A percentile compares a stretch with the other conserved stretches of the same genome.
Evolutionary conservation across 805 yeast species (phyloP).

Genomic region (Wickerhamiella dianesei): DNA sequence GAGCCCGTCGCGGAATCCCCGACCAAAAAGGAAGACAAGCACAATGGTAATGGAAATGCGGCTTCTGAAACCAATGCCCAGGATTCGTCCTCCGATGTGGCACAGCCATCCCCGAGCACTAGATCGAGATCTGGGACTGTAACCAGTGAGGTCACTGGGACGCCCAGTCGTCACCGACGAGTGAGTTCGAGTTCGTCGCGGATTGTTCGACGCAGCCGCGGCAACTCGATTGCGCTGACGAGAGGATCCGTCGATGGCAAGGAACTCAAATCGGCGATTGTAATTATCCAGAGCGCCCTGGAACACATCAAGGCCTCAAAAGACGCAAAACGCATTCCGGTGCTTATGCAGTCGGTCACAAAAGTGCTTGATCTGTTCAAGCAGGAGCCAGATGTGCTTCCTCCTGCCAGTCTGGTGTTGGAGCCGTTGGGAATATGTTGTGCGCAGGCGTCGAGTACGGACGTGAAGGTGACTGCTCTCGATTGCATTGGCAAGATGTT

Average conservation of each 20-base stretch:
- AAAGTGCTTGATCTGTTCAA: slow-evolving; percentile 23
- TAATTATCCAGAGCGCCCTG: slow-evolving; percentile 44
- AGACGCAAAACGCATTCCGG: slow-evolving; percentile 41
- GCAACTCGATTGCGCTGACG: slow-evolving; percentile 12
- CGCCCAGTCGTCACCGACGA: not conserved
- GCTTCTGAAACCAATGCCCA: not conserved
- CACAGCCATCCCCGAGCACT: not conserved
- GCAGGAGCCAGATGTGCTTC: slow-evolving; percentile 21
- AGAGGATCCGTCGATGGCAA: slow-evolving; percentile 15
- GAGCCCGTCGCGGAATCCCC: not conserved
- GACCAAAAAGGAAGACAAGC: not conserved
- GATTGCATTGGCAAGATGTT: slow-evolving; percentile 80
- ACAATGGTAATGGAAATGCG: not conserved
- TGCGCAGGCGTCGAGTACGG: slow-evolving; percentile 41
- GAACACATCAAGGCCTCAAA: slow-evolving; percentile 43
- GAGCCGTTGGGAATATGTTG: slow-evolving; percentile 68
- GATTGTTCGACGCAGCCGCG: slow-evolving; percentile 1
- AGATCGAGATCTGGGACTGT: not conserved
- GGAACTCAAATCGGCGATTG: slow-evolving; percentile 23
- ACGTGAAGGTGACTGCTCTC: slow-evolving; percentile 57
- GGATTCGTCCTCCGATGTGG: not conserved
- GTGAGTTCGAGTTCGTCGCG: not conserved
- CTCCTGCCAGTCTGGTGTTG: slow-evolving; percentile 45
- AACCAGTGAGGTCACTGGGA: not conserved
- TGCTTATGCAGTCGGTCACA: slow-evolving; percentile 25